Evolutionary conservation across 2,329 filamentous ascomycete species (phyloP).

Genomic region (Dothideomycetidae sp.): DNA sequence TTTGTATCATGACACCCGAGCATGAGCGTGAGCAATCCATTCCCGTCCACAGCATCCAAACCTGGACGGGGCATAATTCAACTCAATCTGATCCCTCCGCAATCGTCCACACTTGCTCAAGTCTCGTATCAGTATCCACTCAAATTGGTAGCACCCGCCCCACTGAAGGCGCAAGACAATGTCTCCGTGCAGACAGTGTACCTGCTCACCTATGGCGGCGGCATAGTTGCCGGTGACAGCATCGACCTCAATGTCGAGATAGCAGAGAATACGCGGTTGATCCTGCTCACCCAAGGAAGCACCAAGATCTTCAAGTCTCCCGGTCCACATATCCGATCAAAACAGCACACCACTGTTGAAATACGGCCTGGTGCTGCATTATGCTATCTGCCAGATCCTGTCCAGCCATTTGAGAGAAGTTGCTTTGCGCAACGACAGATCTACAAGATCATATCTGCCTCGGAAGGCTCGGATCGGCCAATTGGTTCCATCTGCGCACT

Average conservation of each 20-base stretch:
- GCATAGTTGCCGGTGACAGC: conserved; percentile 74
- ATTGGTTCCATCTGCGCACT: conserved; percentile 59
- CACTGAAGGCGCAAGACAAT: conserved; percentile 31
- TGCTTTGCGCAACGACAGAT: conserved; percentile 73
- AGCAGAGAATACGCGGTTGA: conserved; percentile 48
- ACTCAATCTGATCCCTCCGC: conserved; percentile 56
- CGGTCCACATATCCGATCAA: conserved; percentile 26
- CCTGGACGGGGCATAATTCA: conserved; percentile 69
- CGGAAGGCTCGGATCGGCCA: neutral
- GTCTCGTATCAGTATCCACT: conserved; percentile 87
- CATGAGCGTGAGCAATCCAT: too few relatives aligned
- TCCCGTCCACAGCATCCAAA: conserved; percentile 55
- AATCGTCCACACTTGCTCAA: conserved; percentile 54
- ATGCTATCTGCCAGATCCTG: conserved; percentile 70
- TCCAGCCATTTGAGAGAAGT: conserved; percentile 77
- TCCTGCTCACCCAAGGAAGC: conserved; percentile 53
- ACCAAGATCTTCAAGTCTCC: conserved; percentile 90
- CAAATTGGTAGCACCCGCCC: conserved; percentile 74
- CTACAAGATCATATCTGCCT: conserved; percentile 38
- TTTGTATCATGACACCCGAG: too few relatives aligned
- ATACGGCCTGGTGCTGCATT: conserved; percentile 37
- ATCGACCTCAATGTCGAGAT: conserved; percentile 61
- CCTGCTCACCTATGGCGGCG: conserved; percentile 85
- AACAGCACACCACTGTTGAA: conserved; percentile 30
- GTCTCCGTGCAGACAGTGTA: conserved; percentile 55